These are phyloP conservation scores for Pleurotus giganteus DNA, from an alignment of 768 basidiomycete genomes.

Conservation along the genomic window DNA sequence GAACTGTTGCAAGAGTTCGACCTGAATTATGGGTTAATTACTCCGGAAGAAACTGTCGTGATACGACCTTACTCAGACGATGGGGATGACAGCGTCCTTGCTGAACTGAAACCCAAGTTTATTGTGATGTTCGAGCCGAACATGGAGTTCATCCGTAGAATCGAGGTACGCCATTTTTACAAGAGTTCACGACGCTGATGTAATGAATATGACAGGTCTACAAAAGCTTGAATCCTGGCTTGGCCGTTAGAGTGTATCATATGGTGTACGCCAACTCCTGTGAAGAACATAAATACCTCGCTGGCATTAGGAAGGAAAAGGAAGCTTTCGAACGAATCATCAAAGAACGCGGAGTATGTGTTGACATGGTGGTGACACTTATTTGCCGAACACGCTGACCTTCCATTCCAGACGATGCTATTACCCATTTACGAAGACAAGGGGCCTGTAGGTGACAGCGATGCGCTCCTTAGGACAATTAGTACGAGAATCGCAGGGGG, in stretches of 20 bases:
- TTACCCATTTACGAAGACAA: constrained; percentile 75
- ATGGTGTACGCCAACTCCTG: constrained; percentile 92
- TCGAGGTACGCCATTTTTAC: constrained; percentile 62
- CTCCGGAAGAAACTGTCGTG: constrained; percentile 77
- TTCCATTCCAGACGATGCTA: constrained; percentile 73
- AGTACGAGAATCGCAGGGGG: constrained; percentile 88
- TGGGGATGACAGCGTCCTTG: constrained; percentile 83
- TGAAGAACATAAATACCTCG: constrained; percentile 95
- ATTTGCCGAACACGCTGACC: background rate
- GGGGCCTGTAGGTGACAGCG: constrained; percentile 37
- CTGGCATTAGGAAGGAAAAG: constrained; percentile 86
- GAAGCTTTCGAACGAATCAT: constrained; percentile 92
- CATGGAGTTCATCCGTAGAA: constrained; percentile 86
- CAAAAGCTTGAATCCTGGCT: constrained; percentile 76
- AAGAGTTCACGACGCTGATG: background rate
- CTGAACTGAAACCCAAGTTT: constrained; percentile 86
- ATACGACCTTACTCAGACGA: constrained; percentile 91
- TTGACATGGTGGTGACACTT: background rate
- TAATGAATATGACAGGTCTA: constrained; percentile 59
- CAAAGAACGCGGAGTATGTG: constrained; percentile 82
- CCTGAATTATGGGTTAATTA: constrained; percentile 73
- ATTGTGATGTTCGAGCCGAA: constrained; percentile 96
- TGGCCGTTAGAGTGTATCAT: constrained; percentile 89
- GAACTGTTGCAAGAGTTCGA: constrained; percentile 62
- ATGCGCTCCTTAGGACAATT: constrained; percentile 75